These are phyloP conservation scores for Hippophae gyantsensis DNA, from an alignment of 306 rosid species.

Conservation along the genomic window DNA sequence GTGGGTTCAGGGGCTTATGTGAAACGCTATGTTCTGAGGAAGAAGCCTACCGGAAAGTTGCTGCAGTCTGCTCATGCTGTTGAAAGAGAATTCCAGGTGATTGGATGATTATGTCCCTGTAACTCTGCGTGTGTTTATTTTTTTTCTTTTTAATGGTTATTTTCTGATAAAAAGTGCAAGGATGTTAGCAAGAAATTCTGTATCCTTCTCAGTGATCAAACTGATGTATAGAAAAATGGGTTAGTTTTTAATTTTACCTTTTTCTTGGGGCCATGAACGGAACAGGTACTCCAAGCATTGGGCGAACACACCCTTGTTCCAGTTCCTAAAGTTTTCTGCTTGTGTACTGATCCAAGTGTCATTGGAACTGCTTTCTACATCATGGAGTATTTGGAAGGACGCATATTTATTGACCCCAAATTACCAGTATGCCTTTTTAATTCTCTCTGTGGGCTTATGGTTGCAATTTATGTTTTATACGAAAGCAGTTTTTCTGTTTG, in stretches of 20 bases:
- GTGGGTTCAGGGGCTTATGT: constrained; percentile 32
- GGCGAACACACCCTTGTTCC: constrained; percentile 61
- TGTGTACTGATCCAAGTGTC: constrained; percentile 67
- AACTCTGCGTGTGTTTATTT: too few species aligned
- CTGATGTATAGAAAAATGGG: not conserved
- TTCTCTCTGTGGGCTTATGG: constrained; percentile 1
- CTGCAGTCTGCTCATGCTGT: constrained; percentile 90
- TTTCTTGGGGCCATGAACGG: not conserved
- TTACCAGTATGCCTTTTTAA: constrained; percentile 51
- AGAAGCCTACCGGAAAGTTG: constrained; percentile 78
- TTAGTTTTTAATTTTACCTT: not conserved
- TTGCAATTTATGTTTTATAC: not conserved
- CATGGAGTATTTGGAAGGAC: constrained; percentile 94
- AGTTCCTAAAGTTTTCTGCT: constrained; percentile 72
- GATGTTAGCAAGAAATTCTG: not conserved
- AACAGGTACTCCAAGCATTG: constrained; percentile 78
- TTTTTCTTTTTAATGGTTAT: too few species aligned
- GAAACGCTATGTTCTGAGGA: constrained; percentile 74
- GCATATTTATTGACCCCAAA: constrained; percentile 59
- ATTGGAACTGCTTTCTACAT: constrained; percentile 83
- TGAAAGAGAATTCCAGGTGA: constrained; percentile 88
- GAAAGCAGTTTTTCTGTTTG: too few species aligned
- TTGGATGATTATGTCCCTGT: not conserved
- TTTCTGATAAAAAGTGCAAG: not conserved
- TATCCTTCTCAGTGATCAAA: not conserved